Base-by-base conservation (phyloP, 371 early-diverging fungal genomes). In the Mucor velutinosus region DNA sequence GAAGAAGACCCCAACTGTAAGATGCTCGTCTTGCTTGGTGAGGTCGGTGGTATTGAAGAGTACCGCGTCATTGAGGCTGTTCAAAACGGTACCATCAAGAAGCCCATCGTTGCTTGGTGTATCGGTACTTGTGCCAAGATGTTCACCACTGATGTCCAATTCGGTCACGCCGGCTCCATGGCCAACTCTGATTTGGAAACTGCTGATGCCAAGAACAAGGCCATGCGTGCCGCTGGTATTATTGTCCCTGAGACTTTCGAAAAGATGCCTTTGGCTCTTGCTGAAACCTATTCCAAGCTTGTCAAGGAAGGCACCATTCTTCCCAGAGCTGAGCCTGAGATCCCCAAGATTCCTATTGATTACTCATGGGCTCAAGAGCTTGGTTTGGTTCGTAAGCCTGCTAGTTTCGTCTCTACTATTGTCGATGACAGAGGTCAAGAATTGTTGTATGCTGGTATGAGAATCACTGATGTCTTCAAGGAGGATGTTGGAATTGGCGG, bases 381-480 rank as follows among this genome's bases (percentile, higher is more conserved):
- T 56, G 99, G 99, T n/a, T 86, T 98, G 67, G 94, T 98, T 62
- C 95, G 99, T 77, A 98, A 98, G 86, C 99, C 99, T 30, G 97
- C 99, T 15, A 92, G 93, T 72, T 98, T 98, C 73, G 97, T 97
- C 59, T 96, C 97, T 63, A 98, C 99, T 60, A 98, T 98, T 77
- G 95, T 93, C 69, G 99, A 98, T 84, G 99, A 98, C 82, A 95
- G 99, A 86, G 99, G 99, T 62, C 96, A 98, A 82, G 99, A 98
- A 83, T 84, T 98, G 64, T 82, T 97, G 76, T 98, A 98, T 82
- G 97, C 99, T 39, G 99, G 99, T 71, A 97, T 98, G 96, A 89
- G 95, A 66, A 98, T 98, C 71, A 92, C 94, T 32, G 95, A 97
- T 75, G 97, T 98, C 23, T 98, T 98, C 86, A 93, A 94, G 86